Percentiles rank a stretch among this genome's conserved stretches.
Evolutionary conservation across 306 rosid species (phyloP).

Genomic region (Ziziphus jujuba): DNA sequence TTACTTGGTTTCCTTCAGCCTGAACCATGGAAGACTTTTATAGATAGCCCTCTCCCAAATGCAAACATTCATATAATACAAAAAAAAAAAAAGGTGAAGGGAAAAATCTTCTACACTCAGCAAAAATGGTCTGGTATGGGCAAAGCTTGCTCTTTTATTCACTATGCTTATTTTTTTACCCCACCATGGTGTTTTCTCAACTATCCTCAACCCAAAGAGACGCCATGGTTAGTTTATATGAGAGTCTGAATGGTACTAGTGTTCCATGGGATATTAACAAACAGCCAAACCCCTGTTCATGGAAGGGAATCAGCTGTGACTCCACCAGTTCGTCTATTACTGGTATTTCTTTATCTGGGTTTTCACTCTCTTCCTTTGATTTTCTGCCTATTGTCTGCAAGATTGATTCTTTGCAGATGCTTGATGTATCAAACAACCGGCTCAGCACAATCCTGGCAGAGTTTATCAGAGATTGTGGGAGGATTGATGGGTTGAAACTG

Average conservation of each 20-base stretch:
- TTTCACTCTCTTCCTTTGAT: slow-evolving; percentile 33
- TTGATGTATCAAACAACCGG: slow-evolving; percentile 53
- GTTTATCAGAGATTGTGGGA: slow-evolving; percentile 59
- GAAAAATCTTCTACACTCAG: neutral
- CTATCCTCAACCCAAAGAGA: slow-evolving; percentile 48
- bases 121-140: slow-evolving; percentile 45
- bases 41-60: too few relatives aligned
- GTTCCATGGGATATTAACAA: slow-evolving; percentile 29
- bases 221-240: slow-evolving; percentile 42
- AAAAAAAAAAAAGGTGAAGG: neutral
- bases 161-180: slow-evolving; percentile 26
- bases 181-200: slow-evolving; percentile 44
- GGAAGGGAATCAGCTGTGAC: slow-evolving; percentile 63
- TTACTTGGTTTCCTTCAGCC: neutral
- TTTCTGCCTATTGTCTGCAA: slow-evolving; percentile 53
- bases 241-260: neutral
- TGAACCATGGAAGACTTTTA: too few relatives aligned
- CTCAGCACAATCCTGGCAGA: slow-evolving; percentile 43
- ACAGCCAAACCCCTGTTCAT: slow-evolving; percentile 55
- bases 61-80: neutral
- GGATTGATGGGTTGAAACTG: slow-evolving; percentile 33
- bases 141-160: slow-evolving; percentile 16
- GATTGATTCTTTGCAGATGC: slow-evolving; percentile 51
- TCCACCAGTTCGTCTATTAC: slow-evolving; percentile 29
- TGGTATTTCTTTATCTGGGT: slow-evolving; percentile 34